Evolutionary conservation across 176 grass and related monocot genomes (phyloP).

Genomic region (Eremochloa ophiuroides): DNA sequence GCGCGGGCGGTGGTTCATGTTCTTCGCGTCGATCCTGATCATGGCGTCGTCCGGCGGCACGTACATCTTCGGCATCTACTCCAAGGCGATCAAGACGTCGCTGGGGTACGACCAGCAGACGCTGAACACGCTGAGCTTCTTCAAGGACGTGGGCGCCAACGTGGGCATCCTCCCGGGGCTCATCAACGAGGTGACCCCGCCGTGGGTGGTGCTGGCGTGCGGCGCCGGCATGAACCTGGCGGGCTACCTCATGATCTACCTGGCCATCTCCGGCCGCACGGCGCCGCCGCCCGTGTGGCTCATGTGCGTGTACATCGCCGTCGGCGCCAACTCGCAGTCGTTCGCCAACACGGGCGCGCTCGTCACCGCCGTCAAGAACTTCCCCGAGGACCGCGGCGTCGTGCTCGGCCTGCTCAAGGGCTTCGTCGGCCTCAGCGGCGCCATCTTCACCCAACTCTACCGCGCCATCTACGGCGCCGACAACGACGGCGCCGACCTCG

Average conservation of each 20-base stretch:
- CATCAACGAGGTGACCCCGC: slow-evolving; percentile 59
- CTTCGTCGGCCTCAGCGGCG: slow-evolving; percentile 76
- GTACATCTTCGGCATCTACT: slow-evolving; percentile 82
- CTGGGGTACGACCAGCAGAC: slow-evolving; percentile 75
- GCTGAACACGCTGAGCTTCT: slow-evolving; percentile 80
- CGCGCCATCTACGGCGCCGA: slow-evolving; percentile 50
- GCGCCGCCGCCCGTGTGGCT: slow-evolving; percentile 50
- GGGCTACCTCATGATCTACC: slow-evolving; percentile 82
- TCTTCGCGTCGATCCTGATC: slow-evolving; percentile 66
- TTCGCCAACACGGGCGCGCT: slow-evolving; percentile 78
- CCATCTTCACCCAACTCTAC: slow-evolving; percentile 81
- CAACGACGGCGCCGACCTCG: slow-evolving; percentile 43
- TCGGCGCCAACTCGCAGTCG: slow-evolving; percentile 68
- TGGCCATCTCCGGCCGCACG: slow-evolving; percentile 43
- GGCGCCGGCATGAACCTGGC: slow-evolving; percentile 71
- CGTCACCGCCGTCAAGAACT: slow-evolving; percentile 75
- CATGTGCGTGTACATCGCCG: slow-evolving; percentile 73
- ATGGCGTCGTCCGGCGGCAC: slow-evolving; percentile 60
- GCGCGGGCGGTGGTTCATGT: slow-evolving; percentile 76
- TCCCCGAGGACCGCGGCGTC: slow-evolving; percentile 58
- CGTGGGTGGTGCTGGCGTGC: slow-evolving; percentile 46
- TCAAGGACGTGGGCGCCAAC: slow-evolving; percentile 83
- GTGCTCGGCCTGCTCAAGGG: slow-evolving; percentile 74
- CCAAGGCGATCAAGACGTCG: slow-evolving; percentile 63
- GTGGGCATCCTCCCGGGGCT: slow-evolving; percentile 60